Conservation (phyloP, 495 filamentous ascomycete species). For the Cetradonia linearis region DNA sequence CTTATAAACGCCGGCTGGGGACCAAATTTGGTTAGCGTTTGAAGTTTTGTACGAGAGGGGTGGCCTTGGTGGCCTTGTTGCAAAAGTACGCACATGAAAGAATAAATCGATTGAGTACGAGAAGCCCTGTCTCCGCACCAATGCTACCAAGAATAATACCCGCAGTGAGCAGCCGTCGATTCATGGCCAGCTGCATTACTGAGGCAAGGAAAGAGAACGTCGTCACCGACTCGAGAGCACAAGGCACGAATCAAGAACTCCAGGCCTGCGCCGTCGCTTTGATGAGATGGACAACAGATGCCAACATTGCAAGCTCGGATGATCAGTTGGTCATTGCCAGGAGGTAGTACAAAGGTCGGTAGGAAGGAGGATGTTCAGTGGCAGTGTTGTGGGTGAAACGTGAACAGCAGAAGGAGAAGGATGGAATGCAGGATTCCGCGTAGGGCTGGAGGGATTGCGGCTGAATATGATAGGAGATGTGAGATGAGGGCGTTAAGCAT, state of each 20-base stretch:
- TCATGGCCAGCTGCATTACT: neutral
- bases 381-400: neutral
- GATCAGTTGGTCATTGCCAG: neutral
- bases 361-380: neutral
- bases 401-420: neutral
- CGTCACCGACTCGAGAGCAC: neutral
- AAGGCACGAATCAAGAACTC: neutral
- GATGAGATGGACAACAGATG: neutral
- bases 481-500: too few species aligned
- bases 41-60: too few species aligned
- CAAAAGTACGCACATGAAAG: constrained; percentile 8
- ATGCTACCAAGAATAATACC: constrained; percentile 3
- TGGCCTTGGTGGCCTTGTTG: neutral
- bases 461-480: too few species aligned
- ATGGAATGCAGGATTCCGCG: neutral
- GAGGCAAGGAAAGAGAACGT: neutral
- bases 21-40: neutral
- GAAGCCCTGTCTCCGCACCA: constrained; percentile 8
- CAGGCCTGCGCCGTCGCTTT: neutral
- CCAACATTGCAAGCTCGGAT: neutral
- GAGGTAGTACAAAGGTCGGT: neutral
- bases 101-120: constrained; percentile 12
- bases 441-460: neutral
- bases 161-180: constrained; percentile 2
- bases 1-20: constrained; percentile 18